phyloP scores from a whole-genome alignment of 2,329 filamentous ascomycete species.

The Alternaria hordeiaustralica region DNA sequence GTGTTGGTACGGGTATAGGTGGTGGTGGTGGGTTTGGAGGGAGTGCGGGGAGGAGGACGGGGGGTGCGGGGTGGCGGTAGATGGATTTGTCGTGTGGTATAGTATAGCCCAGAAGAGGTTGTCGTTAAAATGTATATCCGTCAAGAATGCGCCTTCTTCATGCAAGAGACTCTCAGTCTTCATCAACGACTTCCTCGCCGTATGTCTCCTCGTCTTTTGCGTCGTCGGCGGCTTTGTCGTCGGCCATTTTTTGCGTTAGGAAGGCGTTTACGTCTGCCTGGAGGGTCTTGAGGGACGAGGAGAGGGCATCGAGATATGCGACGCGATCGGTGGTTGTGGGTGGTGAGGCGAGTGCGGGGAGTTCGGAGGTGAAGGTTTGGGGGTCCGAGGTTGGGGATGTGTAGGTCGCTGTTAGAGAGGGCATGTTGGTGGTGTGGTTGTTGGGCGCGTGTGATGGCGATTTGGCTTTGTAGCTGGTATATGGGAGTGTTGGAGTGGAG shows the following conservation, averaged over 20 bases:
- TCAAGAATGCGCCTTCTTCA: neutral
- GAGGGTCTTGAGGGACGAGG: conserved; percentile 62
- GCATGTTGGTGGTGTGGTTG: conserved; percentile 20
- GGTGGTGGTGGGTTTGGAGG: conserved; percentile 51
- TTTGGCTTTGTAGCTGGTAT: neutral
- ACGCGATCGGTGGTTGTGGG: conserved; percentile 59
- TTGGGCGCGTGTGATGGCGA: no score
- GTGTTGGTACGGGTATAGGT: conserved; percentile 24
- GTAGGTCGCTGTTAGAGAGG: conserved; percentile 60
- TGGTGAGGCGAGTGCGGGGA: conserved; percentile 27
- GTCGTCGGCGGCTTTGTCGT: conserved; percentile 63
- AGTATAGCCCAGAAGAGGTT: neutral
- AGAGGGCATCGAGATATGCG: conserved; percentile 65
- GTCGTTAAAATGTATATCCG: neutral
- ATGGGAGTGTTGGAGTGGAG: neutral
- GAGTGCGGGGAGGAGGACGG: conserved; percentile 16
- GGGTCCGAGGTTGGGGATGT: conserved; percentile 54
- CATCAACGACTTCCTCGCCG: conserved; percentile 78
- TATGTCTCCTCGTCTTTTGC: conserved; percentile 73
- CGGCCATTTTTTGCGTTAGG: conserved; percentile 75
- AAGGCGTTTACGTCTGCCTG: conserved; percentile 73
- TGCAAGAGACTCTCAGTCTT: conserved; percentile 55
- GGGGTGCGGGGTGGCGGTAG: conserved; percentile 7
- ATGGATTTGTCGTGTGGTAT: neutral
- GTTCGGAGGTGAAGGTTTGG: conserved; percentile 27